phyloP scores from a whole-genome alignment of 75 land plant genomes.

The Azolla pinnata region DNA sequence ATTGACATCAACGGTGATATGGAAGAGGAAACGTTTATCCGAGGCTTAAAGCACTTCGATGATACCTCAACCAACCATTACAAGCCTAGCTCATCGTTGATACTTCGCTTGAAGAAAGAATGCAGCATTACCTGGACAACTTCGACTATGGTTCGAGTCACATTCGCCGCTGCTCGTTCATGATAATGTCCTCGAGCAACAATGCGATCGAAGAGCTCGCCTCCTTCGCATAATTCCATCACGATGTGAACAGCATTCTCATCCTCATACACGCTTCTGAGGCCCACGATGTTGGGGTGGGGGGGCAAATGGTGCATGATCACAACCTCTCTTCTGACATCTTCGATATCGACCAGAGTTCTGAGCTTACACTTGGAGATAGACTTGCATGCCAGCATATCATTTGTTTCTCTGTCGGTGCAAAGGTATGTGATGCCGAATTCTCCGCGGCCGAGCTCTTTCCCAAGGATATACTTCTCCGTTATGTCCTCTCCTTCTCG shows the following conservation, averaged over 20 bases:
- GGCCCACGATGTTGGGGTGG: slow-evolving; percentile 36
- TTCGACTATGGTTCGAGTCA: slow-evolving; percentile 58
- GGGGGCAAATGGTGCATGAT: slow-evolving; percentile 57
- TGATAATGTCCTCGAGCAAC: slow-evolving; percentile 75
- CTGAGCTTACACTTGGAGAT: slow-evolving; percentile 52
- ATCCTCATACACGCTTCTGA: slow-evolving; percentile 45
- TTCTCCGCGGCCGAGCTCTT: slow-evolving; percentile 60
- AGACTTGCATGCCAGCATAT: slow-evolving; percentile 53
- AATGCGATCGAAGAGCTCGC: slow-evolving; percentile 64
- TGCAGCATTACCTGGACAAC: slow-evolving; percentile 31
- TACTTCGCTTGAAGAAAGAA: background rate
- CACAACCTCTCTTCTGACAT: slow-evolving; percentile 53
- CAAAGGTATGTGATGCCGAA: slow-evolving; percentile 63
- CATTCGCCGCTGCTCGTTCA: slow-evolving; percentile 63
- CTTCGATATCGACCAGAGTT: slow-evolving; percentile 51
- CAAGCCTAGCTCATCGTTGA: background rate
- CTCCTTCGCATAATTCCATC: slow-evolving; percentile 72
- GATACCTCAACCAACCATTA: background rate
- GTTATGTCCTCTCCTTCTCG: slow-evolving; percentile 30
- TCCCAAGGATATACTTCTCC: slow-evolving; percentile 36
- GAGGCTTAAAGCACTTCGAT: background rate
- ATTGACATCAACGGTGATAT: background rate
- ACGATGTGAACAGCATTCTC: slow-evolving; percentile 54
- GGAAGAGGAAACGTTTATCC: background rate
- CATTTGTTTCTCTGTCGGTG: slow-evolving; percentile 38